Base-by-base conservation (phyloP, 2,329 filamentous ascomycete species). In the Trichoderma sp. region DNA sequence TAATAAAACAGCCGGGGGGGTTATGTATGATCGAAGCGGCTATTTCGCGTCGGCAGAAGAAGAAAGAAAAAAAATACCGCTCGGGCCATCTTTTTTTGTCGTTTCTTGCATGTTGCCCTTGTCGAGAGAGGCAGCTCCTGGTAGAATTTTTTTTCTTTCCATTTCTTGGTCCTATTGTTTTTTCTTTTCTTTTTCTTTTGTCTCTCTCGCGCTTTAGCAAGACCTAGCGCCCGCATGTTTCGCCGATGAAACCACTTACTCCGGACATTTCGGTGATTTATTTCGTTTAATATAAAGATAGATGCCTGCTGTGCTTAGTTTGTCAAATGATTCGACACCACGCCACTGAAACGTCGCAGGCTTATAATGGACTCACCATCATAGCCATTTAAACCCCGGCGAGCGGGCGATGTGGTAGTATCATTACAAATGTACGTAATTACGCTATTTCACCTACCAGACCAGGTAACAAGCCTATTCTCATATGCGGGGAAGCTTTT, bases 91-190 rank as follows among this genome's bases (percentile, higher is more conserved):
- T 39, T n/a, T 55, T 36, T 57, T 23, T 20, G 26, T 67, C 47
- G 39, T 57, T 9, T n/a, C 53, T 58, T 58, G 64, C 64, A 67
- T 58, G 23, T 36, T 36, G 64, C 26, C 53, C 65, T 47, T 68
- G 65, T 68, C 65, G 5, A 68, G 65, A 68, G 55, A 61, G 53
- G 64, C 64, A 67, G 64, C 53, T 67, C 39, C 39, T 58, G 17
- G 26, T 8, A 26, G 7, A 3, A 15, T 13, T 5, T 55, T 26
- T 57, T 20, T 13, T 15, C 5, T 36, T 36, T 13, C 34, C 2
- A 15, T 15, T 50, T 47, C 12, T 32, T 28, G 28, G 26, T 47
- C 15, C 17, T 47, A n/a, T 47, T 20, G 34, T 36, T 36, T 36
- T 13, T n/a, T n/a, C n/a, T n/a, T 34, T 13, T 34, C 32, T 36